Base-by-base conservation (phyloP, 108 stramenopile species). In the Cyclotella cryptica region DNA sequence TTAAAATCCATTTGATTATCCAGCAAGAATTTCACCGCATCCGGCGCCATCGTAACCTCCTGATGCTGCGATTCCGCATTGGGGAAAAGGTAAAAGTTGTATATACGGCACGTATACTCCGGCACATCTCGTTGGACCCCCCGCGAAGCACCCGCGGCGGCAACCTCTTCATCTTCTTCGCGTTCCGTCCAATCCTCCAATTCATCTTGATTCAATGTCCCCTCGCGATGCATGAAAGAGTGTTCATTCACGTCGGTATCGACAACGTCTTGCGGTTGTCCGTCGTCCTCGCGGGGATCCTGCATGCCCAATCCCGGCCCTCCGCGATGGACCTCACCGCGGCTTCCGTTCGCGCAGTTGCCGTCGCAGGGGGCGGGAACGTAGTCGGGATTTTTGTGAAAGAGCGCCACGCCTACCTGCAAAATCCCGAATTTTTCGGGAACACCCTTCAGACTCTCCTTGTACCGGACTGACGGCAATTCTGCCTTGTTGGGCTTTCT, bases 31-130 rank as follows among this genome's bases (percentile, higher is more conserved):
- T 82, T 65, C 21, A 95, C 68, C 19, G 86, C 78, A 12, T 77
- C 78, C n/a, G 92, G 88, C 70, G 88, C 88, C 60, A 95, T 28
- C 1, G 86, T 84, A 8, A 95, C 75, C 62, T 92, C 91, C 14
- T 89, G 60, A 17, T 18, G 46, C n/a, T 47, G 57, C 21, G 30
- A 10, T 39, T 85, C 81, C 24, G 62, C 55, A 8, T 80, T 72
- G 26, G 94, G 92, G 77, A 95, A 95, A 39, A 91, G 61, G 28
- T 86, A 87, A 75, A 95, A 95, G 67, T 95, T 92, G 80, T 92
- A 95, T 19, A 86, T 61, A n/a, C 82, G 60, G 52, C 68, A 69
- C 22, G 69, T 82, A 43, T 79, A 80, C 51, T 80, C 78, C 49
- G 78, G 30, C 35, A 78, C 62, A 41, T 44, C 60, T 6, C 35